These are phyloP conservation scores for Diaporthe sp. DNA, from an alignment of 2,329 filamentous ascomycete genomes.

Conservation along the genomic window DNA sequence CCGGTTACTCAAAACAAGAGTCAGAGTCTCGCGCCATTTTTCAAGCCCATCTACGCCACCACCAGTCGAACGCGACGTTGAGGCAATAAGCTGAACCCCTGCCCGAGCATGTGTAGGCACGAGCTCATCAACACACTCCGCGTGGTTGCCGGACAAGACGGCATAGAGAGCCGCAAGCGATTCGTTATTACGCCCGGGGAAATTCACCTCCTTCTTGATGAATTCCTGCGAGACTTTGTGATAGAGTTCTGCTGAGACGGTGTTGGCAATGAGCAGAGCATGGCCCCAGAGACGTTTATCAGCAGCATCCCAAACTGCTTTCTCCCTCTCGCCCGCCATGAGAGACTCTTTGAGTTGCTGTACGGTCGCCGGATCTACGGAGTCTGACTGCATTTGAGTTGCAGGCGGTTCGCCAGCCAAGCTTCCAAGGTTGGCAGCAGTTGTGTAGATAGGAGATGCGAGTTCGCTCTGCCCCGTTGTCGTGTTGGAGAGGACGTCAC, in stretches of 20 bases:
- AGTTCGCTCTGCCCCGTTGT: slow-evolving; percentile 50
- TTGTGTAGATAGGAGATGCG: slow-evolving; percentile 44
- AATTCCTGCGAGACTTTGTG: slow-evolving; percentile 97
- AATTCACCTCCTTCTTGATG: slow-evolving; percentile 93
- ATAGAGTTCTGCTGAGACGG: slow-evolving; percentile 85
- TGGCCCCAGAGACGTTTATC: slow-evolving; percentile 97
- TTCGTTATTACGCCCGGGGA: slow-evolving; percentile 83
- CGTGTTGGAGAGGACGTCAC: slow-evolving; percentile 79
- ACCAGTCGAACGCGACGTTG: slow-evolving; percentile 65
- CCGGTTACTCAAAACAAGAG: slow-evolving; percentile 89
- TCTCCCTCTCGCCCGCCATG: slow-evolving; percentile 86
- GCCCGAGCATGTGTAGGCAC: slow-evolving; percentile 93
- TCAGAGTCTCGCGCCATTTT: slow-evolving; percentile 93
- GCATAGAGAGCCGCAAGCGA: slow-evolving; percentile 93
- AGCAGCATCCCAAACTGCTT: slow-evolving; percentile 92
- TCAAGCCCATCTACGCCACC: slow-evolving; percentile 85
- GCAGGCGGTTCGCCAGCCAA: slow-evolving; percentile 45
- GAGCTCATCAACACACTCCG: slow-evolving; percentile 95
- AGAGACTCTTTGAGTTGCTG: slow-evolving; percentile 81
- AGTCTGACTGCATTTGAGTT: slow-evolving; percentile 62
- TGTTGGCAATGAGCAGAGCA: slow-evolving; percentile 88
- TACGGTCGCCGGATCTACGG: slow-evolving; percentile 77
- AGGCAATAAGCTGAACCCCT: slow-evolving; percentile 91
- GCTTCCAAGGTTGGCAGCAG: slow-evolving; percentile 42
- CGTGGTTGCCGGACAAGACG: slow-evolving; percentile 91